Evolutionary conservation across 495 filamentous ascomycete genomes (phyloP).

Genomic region (Glonium stellatum): DNA sequence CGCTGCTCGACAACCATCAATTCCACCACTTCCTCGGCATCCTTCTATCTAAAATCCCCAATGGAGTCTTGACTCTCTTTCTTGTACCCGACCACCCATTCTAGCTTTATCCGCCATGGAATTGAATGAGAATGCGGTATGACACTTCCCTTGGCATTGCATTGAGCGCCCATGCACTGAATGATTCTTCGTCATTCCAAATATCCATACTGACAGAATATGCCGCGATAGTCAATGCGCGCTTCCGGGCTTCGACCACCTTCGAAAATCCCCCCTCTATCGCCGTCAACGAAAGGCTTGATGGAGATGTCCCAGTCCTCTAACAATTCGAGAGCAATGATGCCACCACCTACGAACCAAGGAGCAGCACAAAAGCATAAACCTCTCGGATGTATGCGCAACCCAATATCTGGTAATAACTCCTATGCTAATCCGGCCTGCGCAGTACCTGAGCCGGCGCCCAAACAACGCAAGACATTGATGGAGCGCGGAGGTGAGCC

Average conservation of each 20-base stretch:
- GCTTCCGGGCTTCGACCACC: constrained; percentile 14
- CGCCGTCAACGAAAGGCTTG: background rate
- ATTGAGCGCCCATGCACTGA: background rate
- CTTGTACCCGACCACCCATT: background rate
- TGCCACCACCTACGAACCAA: constrained; percentile 39
- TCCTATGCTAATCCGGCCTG: background rate
- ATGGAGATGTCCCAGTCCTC: constrained; percentile 57
- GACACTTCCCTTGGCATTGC: background rate
- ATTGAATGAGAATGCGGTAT: constrained; percentile 25
- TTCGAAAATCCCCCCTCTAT: background rate
- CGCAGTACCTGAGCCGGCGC: constrained; percentile 21
- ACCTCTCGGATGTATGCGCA: constrained; percentile 24
- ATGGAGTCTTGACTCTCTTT: background rate
- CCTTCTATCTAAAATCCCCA: background rate
- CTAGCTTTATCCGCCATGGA: constrained; percentile 13
- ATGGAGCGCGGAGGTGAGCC: constrained; percentile 24
- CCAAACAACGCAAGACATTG: constrained; percentile 29
- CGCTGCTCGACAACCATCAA: background rate
- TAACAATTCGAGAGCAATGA: constrained; percentile 57
- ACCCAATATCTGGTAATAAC: background rate
- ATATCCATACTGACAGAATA: constrained; percentile 10
- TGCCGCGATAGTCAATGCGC: background rate
- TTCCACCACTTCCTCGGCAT: background rate
- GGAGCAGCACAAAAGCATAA: constrained; percentile 33
- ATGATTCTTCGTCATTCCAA: background rate